These are phyloP conservation scores for Fusarium veterinarium DNA, from an alignment of 2,329 filamentous ascomycete species.

Conservation along the genomic window DNA sequence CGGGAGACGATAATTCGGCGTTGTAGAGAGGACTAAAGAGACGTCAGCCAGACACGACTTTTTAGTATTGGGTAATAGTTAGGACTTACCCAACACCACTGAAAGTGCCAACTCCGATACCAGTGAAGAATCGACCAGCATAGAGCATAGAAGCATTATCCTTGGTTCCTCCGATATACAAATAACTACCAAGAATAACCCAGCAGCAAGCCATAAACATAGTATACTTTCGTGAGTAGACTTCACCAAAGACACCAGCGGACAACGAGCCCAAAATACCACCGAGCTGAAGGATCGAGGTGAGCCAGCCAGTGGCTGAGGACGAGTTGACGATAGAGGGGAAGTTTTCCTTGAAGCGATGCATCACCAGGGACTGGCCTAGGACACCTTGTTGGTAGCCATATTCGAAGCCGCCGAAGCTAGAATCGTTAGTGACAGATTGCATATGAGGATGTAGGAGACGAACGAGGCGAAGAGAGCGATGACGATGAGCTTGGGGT, in stretches of 20 bases:
- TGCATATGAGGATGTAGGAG: rapidly evolving
- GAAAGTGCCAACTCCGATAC: conserved; percentile 60
- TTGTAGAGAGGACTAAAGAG: conserved; percentile 56
- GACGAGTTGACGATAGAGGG: conserved; percentile 59
- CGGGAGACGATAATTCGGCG: conserved; percentile 67
- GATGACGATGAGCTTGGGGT: conserved; percentile 39
- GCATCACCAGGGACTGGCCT: conserved; percentile 65
- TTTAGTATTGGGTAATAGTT: neutral
- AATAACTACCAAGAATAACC: conserved; percentile 58
- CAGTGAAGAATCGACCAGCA: conserved; percentile 61
- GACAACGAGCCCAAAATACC: conserved; percentile 60
- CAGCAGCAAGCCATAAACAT: conserved; percentile 61
- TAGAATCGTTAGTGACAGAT: neutral
- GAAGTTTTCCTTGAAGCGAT: conserved; percentile 60
- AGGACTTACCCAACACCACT: conserved; percentile 51
- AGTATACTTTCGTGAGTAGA: conserved; percentile 63
- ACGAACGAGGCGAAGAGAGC: conserved; percentile 40
- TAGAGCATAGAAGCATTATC: conserved; percentile 56
- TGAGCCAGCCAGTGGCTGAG: conserved; percentile 61
- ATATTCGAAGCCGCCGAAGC: conserved; percentile 41
- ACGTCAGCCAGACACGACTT: neutral
- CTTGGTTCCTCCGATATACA: conserved; percentile 56
- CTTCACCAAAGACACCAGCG: conserved; percentile 60
- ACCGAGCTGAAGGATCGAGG: conserved; percentile 61
- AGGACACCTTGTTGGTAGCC: conserved; percentile 62